phyloP scores from a whole-genome alignment of 2,329 filamentous ascomycete genomes.

The Westerdykella ornata region DNA sequence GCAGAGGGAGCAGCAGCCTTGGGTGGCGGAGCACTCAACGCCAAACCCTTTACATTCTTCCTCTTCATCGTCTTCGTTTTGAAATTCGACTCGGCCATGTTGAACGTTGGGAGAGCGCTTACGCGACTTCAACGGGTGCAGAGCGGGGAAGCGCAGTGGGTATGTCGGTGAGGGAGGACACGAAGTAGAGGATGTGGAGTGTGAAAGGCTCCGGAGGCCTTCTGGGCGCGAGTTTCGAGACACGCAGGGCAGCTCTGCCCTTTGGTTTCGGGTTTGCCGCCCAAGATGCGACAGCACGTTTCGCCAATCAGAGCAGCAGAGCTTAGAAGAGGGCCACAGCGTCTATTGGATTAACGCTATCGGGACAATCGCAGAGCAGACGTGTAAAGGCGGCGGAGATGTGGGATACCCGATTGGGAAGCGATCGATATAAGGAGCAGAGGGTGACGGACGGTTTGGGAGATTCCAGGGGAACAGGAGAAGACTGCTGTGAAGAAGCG shows the following conservation, averaged over 20 bases:
- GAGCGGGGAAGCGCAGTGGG: neutral
- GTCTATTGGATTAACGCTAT: constrained; percentile 36
- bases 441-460: neutral
- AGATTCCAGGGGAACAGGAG: neutral
- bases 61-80: constrained; percentile 82
- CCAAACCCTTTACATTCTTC: constrained; percentile 97
- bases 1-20: constrained; percentile 65
- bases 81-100: constrained; percentile 54
- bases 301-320: constrained; percentile 34
- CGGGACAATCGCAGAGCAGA: constrained; percentile 16
- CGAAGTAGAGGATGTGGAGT: constrained; percentile 6
- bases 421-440: constrained; percentile 7
- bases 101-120: constrained; percentile 15
- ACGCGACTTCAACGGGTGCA: constrained; percentile 3
- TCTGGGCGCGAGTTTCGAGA: no score
- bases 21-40: constrained; percentile 70
- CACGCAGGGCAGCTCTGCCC: constrained; percentile 15
- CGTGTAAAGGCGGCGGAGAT: constrained; percentile 8
- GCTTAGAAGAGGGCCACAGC: constrained; percentile 30
- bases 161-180: constrained; percentile 3
- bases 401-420: constrained; percentile 20
- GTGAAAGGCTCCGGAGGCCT: neutral
- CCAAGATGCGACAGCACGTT: constrained; percentile 27
- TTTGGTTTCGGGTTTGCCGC: constrained; percentile 33
- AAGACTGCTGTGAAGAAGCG: neutral